phyloP scores from a whole-genome alignment of 2,329 filamentous ascomycete genomes.

The Alternaria sp. region DNA sequence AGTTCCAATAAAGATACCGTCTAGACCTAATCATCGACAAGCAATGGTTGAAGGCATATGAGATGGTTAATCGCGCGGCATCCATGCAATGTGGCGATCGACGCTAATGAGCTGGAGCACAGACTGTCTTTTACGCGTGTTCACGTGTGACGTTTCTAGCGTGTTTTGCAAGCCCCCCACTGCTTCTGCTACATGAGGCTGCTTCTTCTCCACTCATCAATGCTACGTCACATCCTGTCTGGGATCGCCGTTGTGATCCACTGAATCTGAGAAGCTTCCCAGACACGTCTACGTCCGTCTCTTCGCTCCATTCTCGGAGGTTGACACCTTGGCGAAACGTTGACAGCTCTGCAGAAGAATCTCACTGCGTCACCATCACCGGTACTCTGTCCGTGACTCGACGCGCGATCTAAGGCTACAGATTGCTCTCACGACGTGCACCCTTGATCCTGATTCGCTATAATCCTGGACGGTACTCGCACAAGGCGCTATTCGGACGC shows the following conservation, averaged over 20 bases:
- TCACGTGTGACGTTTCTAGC: slow-evolving; percentile 13
- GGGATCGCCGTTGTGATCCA: neutral
- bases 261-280: neutral
- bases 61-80: neutral
- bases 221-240: neutral
- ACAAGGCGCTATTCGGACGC: neutral
- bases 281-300: neutral
- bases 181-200: neutral
- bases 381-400: neutral
- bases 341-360: neutral
- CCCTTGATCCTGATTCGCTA: neutral
- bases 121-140: slow-evolving; percentile 7
- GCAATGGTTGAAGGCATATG: slow-evolving; percentile 5
- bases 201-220: neutral
- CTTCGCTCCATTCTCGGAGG: neutral
- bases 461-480: neutral
- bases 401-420: neutral
- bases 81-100: neutral
- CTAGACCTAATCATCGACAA: neutral
- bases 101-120: slow-evolving; percentile 8
- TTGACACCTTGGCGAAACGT: slow-evolving; percentile 9
- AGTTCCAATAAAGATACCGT: neutral
- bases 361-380: neutral
- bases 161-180: neutral
- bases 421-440: neutral